Conservation (phyloP, 768 basidiomycete genomes). For the Trichaptum fuscoviolaceum region DNA sequence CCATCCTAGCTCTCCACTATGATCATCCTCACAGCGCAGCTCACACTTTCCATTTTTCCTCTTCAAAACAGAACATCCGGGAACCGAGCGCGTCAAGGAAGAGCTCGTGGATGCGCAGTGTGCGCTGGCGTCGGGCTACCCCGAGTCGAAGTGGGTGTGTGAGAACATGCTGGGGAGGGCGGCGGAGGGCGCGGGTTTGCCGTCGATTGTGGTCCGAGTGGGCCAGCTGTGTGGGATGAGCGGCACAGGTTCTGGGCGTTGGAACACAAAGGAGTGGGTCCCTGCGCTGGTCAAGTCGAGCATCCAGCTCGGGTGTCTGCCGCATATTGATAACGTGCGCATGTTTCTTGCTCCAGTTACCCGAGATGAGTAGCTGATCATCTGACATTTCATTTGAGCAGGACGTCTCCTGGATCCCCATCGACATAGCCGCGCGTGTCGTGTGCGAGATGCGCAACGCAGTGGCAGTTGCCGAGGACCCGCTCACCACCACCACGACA, state of each 20-base stretch:
- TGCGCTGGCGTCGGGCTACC: slow-evolving; percentile 30
- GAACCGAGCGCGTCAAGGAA: background rate
- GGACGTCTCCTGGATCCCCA: slow-evolving; percentile 17
- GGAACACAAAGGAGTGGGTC: slow-evolving; percentile 43
- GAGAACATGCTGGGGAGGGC: slow-evolving; percentile 36
- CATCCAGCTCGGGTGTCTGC: slow-evolving; percentile 23
- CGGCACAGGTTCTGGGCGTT: slow-evolving; percentile 38
- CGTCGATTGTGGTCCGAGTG: slow-evolving; percentile 32
- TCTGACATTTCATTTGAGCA: slow-evolving; percentile 2
- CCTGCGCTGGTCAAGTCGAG: slow-evolving; percentile 36
- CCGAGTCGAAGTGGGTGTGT: slow-evolving; percentile 38
- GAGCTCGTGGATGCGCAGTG: slow-evolving; percentile 16
- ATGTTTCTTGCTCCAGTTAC: background rate
- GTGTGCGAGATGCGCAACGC: slow-evolving; percentile 17
- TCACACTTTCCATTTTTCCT: background rate
- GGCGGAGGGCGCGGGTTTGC: slow-evolving; percentile 8
- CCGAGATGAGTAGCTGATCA: no score
- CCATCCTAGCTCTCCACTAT: slow-evolving; percentile 6
- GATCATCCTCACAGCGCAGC: no score
- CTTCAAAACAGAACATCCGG: background rate
- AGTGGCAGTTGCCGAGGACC: no score
- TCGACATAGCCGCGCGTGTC: slow-evolving; percentile 15
- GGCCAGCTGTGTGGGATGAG: slow-evolving; percentile 41
- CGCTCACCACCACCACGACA: background rate
- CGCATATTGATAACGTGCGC: slow-evolving; percentile 15